These are phyloP conservation scores for Oryza coarctata DNA, from an alignment of 176 grass and related monocot species.

Conservation along the genomic window DNA sequence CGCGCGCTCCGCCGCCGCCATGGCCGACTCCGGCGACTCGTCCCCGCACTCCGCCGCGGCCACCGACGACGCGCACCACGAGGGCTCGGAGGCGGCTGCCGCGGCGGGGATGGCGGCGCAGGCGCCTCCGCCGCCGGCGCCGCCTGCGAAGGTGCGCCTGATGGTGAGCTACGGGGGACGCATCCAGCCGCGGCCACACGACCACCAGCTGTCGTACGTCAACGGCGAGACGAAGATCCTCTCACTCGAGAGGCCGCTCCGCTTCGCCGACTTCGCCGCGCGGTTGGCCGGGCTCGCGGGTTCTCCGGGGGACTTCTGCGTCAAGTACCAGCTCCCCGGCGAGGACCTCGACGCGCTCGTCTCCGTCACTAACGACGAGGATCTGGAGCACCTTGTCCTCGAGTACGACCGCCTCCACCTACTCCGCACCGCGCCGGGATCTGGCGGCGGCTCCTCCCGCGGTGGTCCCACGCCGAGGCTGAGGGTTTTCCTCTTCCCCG, in stretches of 20 bases:
- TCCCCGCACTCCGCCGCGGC: conserved; percentile 61
- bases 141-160: conserved; percentile 48
- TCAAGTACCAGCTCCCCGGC: conserved; percentile 99
- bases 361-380: conserved; percentile 96
- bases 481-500: conserved; percentile 89
- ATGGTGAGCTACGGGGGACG: conserved; percentile 97
- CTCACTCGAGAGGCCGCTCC: conserved; percentile 68
- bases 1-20: conserved; percentile 31
- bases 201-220: conserved; percentile 89
- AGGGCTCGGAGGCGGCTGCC: conserved; percentile 4
- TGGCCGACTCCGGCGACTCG: conserved; percentile 72
- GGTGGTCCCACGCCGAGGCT: conserved; percentile 49
- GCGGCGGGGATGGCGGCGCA: neutral
- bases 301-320: conserved; percentile 43
- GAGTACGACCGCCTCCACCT: conserved; percentile 88
- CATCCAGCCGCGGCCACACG: conserved; percentile 80
- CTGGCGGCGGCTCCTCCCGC: conserved; percentile 34
- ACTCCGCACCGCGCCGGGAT: conserved; percentile 39
- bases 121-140: neutral
- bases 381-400: conserved; percentile 80
- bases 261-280: conserved; percentile 60
- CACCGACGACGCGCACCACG: conserved; percentile 45
- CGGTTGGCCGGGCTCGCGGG: conserved; percentile 44
- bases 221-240: conserved; percentile 98
- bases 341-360: conserved; percentile 98